These are phyloP conservation scores for Colletotrichum sp. DNA, from an alignment of 2,329 filamentous ascomycete genomes.

Conservation along the genomic window DNA sequence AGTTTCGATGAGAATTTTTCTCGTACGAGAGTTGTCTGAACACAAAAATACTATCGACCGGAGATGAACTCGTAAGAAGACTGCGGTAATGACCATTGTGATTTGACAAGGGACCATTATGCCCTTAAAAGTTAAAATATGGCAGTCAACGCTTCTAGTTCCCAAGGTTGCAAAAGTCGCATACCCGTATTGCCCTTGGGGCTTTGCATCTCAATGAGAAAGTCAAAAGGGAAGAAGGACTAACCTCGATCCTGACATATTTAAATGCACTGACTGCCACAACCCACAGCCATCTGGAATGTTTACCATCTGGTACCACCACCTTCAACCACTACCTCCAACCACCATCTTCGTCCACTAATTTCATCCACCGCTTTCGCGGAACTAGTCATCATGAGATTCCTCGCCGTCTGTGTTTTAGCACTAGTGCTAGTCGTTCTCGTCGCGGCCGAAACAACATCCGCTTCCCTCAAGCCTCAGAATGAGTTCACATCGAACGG, in stretches of 20 bases:
- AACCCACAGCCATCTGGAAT: not conserved
- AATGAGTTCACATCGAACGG: not conserved
- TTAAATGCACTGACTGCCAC: not conserved
- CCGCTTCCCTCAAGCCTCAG: not conserved
- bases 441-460: not conserved
- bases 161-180: not conserved
- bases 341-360: not conserved
- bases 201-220: not conserved
- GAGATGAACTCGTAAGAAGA: not conserved
- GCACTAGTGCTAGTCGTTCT: not conserved
- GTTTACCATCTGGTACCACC: not conserved
- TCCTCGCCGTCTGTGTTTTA: not conserved
- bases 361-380: not conserved
- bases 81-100: not conserved
- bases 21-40: not conserved
- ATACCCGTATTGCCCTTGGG: not conserved
- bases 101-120: not conserved
- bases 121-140: not conserved
- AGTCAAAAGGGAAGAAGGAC: not conserved
- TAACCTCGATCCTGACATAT: not conserved
- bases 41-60: not conserved
- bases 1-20: not conserved
- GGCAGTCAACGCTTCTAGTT: not conserved
- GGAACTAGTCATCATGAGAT: not conserved
- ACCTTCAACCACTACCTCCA: not conserved